These are phyloP conservation scores for Monilinia fructicola DNA, from an alignment of 2,329 filamentous ascomycete species.

Conservation along the genomic window DNA sequence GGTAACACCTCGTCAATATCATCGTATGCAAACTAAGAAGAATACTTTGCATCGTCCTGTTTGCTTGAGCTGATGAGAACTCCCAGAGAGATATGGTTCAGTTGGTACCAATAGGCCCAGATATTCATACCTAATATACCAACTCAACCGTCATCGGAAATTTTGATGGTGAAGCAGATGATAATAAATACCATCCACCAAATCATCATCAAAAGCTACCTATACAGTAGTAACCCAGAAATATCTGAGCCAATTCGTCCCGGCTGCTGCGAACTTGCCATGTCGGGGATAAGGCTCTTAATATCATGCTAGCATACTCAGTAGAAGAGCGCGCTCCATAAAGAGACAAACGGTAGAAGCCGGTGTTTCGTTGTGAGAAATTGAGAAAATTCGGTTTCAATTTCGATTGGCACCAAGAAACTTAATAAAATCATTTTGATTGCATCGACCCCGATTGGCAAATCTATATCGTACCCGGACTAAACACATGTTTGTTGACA, in stretches of 20 bases:
- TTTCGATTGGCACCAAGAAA: not conserved
- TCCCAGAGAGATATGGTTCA: not conserved
- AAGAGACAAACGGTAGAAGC: no score
- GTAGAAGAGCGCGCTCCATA: no score
- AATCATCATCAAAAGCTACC: not conserved
- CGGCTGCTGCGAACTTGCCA: not conserved
- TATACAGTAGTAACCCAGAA: not conserved
- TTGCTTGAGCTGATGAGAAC: not conserved
- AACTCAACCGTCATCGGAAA: not conserved
- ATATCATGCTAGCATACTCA: not conserved
- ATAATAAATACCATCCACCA: not conserved
- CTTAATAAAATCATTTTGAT: not conserved
- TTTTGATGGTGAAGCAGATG: not conserved
- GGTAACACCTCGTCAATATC: not conserved
- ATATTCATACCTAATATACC: not conserved
- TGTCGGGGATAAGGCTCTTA: not conserved
- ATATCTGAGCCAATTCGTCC: not conserved
- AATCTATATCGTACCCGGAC: not conserved
- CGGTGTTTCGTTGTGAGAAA: no score
- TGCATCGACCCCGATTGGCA: not conserved
- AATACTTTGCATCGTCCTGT: not conserved
- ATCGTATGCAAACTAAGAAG: not conserved
- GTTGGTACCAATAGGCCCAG: constrained; percentile 1
- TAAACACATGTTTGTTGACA: not conserved
- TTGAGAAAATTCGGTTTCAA: no score